Conservation (phyloP, 129 eudicot genomes). For the Heracleum sosnowskyi region DNA sequence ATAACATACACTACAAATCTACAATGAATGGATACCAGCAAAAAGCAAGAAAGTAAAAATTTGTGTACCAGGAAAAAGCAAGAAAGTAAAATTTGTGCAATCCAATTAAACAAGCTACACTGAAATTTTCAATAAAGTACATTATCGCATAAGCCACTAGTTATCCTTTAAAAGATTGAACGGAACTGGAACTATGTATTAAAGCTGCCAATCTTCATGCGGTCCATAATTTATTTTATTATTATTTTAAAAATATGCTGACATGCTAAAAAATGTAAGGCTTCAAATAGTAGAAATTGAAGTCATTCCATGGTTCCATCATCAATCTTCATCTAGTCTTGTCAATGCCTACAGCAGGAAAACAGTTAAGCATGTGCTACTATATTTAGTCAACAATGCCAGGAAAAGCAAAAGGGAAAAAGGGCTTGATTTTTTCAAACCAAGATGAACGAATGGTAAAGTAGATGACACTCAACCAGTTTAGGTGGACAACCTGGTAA, state of each 20-base stretch:
- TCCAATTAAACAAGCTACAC: background rate
- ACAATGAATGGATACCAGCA: background rate
- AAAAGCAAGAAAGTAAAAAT: background rate
- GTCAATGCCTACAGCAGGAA: conserved; percentile 59
- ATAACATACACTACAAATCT: background rate
- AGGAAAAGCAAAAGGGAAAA: conserved; percentile 3
- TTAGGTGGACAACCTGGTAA: background rate
- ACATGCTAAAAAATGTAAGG: conserved; percentile 8
- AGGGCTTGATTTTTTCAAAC: background rate
- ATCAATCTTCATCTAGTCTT: conserved; percentile 85
- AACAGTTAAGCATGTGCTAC: conserved; percentile 37
- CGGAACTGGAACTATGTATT: background rate
- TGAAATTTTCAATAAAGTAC: background rate
- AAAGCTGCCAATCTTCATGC: conserved; percentile 16
- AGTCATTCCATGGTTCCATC: conserved; percentile 51
- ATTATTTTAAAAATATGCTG: conserved; percentile 15
- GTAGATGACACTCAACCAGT: background rate
- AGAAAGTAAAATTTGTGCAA: background rate
- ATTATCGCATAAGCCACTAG: background rate
- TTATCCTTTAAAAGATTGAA: background rate
- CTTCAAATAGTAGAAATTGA: conserved; percentile 18
- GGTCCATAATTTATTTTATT: conserved; percentile 18
- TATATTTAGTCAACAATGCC: conserved; percentile 22
- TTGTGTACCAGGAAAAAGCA: background rate
- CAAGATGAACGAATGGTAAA: background rate